Percentiles rank a stretch among this genome's conserved stretches.
Evolutionary conservation across 495 filamentous ascomycete species (phyloP).

Genomic region (Aspergillus nanangensis): DNA sequence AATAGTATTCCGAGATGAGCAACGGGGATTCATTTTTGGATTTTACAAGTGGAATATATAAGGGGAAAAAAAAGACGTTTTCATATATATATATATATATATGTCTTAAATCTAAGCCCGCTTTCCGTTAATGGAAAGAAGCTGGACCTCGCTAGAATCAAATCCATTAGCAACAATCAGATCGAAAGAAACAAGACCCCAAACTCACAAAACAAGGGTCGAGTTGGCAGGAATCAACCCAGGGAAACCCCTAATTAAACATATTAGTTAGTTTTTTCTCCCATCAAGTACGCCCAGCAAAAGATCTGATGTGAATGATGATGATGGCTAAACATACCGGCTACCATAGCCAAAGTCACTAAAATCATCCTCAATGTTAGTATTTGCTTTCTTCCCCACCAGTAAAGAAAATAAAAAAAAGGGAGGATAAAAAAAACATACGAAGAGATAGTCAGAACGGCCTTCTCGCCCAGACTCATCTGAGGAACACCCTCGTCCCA

Average conservation of each 20-base stretch:
- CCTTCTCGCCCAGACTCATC: conserved; percentile 80
- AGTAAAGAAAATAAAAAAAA: too few species aligned
- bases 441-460: conserved; percentile 71
- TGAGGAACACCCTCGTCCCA: conserved; percentile 82
- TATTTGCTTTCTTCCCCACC: too few species aligned
- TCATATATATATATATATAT: too few species aligned
- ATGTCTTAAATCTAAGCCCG: too few species aligned
- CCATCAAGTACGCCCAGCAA: not conserved
- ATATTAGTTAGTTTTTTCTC: conserved; percentile 10
- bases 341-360: conserved; percentile 79
- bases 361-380: conserved; percentile 19
- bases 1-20: conserved; percentile 27
- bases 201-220: conserved; percentile 49
- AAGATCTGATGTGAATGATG: not conserved
- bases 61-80: too few species aligned
- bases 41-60: too few species aligned
- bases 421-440: conserved; percentile 37
- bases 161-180: conserved; percentile 8
- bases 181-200: too few species aligned
- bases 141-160: conserved; percentile 37
- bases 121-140: conserved; percentile 40
- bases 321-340: conserved; percentile 47
- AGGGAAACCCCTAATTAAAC: conserved; percentile 54
- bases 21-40: too few species aligned
- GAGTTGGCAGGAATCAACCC: conserved; percentile 52